Percentiles rank a stretch among this genome's conserved stretches.
Evolutionary conservation across 345 rosid species (phyloP).

Genomic region (Jatropha curcas): DNA sequence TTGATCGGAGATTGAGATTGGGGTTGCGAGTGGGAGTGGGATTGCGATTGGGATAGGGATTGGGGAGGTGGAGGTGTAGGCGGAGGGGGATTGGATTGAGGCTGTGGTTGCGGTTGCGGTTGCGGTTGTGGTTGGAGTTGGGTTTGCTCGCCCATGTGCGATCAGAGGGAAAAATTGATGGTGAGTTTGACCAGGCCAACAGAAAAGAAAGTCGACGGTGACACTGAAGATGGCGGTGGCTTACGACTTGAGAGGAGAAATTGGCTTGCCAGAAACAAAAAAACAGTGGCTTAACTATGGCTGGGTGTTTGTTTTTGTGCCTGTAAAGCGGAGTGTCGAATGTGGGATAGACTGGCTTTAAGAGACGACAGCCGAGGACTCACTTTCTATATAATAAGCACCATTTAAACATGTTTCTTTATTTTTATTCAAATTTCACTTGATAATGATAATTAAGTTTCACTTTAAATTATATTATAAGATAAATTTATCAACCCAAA

Average conservation of each 20-base stretch:
- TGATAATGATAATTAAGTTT: too few relatives aligned
- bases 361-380: background rate
- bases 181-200: background rate
- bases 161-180: constrained; percentile 4
- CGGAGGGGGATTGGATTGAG: too few relatives aligned
- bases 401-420: too few relatives aligned
- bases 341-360: background rate
- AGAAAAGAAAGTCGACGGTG: background rate
- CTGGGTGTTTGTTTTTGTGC: background rate
- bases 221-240: background rate
- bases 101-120: constrained; percentile 19
- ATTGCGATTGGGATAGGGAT: constrained; percentile 32
- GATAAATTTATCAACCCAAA: too few relatives aligned
- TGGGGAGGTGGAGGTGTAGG: too few relatives aligned
- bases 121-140: constrained; percentile 31
- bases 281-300: too few relatives aligned
- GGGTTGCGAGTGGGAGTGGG: constrained; percentile 23
- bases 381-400: background rate
- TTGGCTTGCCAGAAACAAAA: background rate
- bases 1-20: constrained; percentile 30
- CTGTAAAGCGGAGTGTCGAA: background rate
- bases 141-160: constrained; percentile 71
- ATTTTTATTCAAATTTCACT: too few relatives aligned
- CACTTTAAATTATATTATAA: too few relatives aligned
- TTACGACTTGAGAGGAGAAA: background rate